phyloP scores from a whole-genome alignment of 2,329 filamentous ascomycete species.

The Chaetomium globosum region DNA sequence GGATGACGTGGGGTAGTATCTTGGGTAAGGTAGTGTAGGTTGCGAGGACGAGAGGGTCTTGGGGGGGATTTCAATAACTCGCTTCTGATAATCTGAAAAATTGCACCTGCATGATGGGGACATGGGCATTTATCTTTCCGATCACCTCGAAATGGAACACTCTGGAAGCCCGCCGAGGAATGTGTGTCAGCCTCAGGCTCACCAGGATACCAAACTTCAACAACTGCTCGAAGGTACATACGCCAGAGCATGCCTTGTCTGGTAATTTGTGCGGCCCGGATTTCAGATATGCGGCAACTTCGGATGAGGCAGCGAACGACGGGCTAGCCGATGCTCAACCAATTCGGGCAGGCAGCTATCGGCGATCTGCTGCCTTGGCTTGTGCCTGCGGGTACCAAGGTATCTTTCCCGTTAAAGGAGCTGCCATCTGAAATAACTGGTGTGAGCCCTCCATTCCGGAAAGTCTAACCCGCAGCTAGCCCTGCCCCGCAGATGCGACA shows the following conservation, averaged over 20 bases:
- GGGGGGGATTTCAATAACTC: background rate
- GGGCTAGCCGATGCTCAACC: slow-evolving; percentile 21
- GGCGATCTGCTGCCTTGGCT: slow-evolving; percentile 6
- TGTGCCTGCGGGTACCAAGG: background rate
- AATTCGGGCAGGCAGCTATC: slow-evolving; percentile 3
- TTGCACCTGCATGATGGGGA: background rate
- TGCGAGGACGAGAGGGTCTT: background rate
- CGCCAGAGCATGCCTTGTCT: background rate
- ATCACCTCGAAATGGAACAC: slow-evolving; percentile 20
- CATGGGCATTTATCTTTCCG: background rate
- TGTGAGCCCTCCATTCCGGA: background rate
- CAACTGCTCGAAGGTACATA: background rate
- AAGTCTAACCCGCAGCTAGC: slow-evolving; percentile 2
- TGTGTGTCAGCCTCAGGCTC: slow-evolving; percentile 20
- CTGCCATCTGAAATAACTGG: background rate
- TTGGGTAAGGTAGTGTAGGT: background rate
- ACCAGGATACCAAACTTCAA: background rate
- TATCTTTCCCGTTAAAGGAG: background rate
- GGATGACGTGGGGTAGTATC: slow-evolving; percentile 22
- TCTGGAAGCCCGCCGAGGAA: slow-evolving; percentile 19
- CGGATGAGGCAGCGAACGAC: slow-evolving; percentile 18
- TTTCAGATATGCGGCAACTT: slow-evolving; percentile 16
- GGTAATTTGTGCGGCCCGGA: background rate
- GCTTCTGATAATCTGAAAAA: background rate
- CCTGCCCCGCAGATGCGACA: slow-evolving; percentile 7